Evolutionary conservation across 495 filamentous ascomycete species (phyloP).

Genomic region (Parathielavia hyrcaniae): DNA sequence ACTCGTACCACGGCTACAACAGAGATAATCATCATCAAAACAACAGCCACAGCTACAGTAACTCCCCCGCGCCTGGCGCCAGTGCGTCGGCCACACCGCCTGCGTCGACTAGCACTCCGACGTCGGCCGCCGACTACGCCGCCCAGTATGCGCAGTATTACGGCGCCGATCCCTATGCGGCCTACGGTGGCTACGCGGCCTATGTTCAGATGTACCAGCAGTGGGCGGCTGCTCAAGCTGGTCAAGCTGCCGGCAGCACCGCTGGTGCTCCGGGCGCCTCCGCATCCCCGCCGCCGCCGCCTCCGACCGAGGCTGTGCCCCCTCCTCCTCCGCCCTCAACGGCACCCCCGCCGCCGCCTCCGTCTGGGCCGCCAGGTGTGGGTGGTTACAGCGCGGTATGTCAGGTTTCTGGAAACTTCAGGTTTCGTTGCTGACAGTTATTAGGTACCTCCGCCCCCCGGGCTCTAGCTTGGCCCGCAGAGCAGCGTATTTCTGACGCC

Average conservation of each 20-base stretch:
- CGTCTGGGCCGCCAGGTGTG: conserved; percentile 53
- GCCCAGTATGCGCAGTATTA: conserved; percentile 86
- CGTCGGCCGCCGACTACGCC: conserved; percentile 53
- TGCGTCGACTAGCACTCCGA: conserved; percentile 32
- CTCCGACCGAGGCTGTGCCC: conserved; percentile 55
- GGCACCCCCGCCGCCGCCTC: conserved; percentile 55
- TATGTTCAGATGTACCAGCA: conserved; percentile 71
- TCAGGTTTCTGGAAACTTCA: conserved; percentile 3
- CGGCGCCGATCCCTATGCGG: conserved; percentile 76
- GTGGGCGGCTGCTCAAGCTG: conserved; percentile 44
- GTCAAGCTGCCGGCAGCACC: background rate
- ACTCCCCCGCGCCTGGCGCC: conserved; percentile 35
- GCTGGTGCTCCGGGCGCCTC: conserved; percentile 33
- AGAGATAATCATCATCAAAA: conserved; percentile 37
- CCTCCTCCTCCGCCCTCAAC: conserved; percentile 54
- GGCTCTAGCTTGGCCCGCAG: conserved; percentile 32
- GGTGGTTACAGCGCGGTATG: conserved; percentile 64
- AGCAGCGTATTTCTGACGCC: background rate
- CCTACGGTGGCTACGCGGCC: conserved; percentile 76
- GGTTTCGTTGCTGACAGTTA: conserved; percentile 19
- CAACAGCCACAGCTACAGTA: conserved; percentile 30
- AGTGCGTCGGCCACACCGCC: conserved; percentile 32
- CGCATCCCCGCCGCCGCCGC: conserved; percentile 55
- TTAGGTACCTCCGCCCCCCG: conserved; percentile 53
- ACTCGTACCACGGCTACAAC: conserved; percentile 39